These are phyloP conservation scores for Parsonsia alboflavescens DNA, from an alignment of 257 asterid genomes.

Conservation along the genomic window DNA sequence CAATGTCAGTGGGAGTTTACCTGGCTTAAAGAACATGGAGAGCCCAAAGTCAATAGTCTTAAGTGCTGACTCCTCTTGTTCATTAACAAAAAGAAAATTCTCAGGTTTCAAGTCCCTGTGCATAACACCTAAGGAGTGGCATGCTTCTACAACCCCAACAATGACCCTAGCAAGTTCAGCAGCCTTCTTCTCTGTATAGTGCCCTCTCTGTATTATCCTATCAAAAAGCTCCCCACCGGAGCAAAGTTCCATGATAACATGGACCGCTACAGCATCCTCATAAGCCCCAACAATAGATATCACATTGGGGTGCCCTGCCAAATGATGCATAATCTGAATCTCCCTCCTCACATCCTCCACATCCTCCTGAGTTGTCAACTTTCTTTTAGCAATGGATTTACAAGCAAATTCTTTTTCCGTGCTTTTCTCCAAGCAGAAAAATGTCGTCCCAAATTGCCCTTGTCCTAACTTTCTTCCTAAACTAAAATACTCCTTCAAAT, in stretches of 20 bases:
- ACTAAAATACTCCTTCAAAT: constrained; percentile 52
- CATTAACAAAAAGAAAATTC: constrained; percentile 62
- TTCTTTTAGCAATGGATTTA: constrained; percentile 73
- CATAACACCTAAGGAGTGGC: constrained; percentile 89
- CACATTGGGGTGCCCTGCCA: constrained; percentile 62
- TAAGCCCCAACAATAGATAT: constrained; percentile 68
- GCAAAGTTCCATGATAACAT: constrained; percentile 85
- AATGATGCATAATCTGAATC: constrained; percentile 86
- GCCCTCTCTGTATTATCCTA: constrained; percentile 74
- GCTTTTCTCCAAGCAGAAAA: constrained; percentile 50
- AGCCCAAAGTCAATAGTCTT: constrained; percentile 81
- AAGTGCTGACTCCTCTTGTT: constrained; percentile 60
- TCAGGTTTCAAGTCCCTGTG: constrained; percentile 88
- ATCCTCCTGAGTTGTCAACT: constrained; percentile 55
- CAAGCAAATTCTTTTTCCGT: constrained; percentile 71
- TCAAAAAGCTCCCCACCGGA: constrained; percentile 88
- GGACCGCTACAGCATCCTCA: constrained; percentile 77
- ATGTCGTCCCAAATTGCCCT: constrained; percentile 85
- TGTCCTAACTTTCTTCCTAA: constrained; percentile 72
- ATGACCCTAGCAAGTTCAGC: constrained; percentile 85
- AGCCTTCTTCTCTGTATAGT: constrained; percentile 79
- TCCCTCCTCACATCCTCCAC: constrained; percentile 90
- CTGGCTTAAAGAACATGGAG: constrained; percentile 84
- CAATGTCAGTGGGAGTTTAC: constrained; percentile 23
- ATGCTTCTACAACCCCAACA: constrained; percentile 69